phyloP scores from a whole-genome alignment of 1,284 basidiomycete genomes.

The Chondrostereum purpureum region DNA sequence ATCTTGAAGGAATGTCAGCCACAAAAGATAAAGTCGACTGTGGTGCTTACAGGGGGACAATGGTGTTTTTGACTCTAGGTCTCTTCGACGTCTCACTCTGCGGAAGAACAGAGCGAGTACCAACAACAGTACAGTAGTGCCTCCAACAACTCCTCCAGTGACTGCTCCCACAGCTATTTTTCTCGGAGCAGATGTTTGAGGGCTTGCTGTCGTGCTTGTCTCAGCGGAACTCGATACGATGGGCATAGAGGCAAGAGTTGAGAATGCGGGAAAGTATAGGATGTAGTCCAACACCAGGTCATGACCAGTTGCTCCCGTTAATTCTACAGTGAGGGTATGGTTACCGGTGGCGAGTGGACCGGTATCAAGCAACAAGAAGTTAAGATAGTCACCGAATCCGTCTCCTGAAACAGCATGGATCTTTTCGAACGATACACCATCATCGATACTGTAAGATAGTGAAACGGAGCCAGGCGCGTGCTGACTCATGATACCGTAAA shows the following conservation, averaged over 20 bases:
- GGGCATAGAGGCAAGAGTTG: neutral
- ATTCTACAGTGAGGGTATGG: neutral
- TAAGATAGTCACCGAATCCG: neutral
- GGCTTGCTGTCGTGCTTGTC: neutral
- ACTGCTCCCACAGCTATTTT: neutral
- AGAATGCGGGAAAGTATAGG: neutral
- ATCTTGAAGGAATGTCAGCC: too few relatives aligned
- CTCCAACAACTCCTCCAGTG: neutral
- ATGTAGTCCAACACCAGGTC: neutral
- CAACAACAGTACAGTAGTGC: neutral
- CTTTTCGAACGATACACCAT: neutral
- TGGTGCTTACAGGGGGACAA: neutral
- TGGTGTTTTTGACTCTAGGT: neutral
- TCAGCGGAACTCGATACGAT: neutral
- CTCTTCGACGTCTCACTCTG: neutral
- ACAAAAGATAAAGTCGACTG: neutral
- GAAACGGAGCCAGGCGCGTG: neutral
- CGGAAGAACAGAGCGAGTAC: neutral
- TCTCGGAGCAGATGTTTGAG: neutral
- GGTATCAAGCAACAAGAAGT: neutral
- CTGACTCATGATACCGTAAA: neutral
- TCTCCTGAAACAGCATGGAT: neutral
- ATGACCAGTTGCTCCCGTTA: neutral
- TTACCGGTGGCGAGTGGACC: neutral
- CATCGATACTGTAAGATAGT: conserved; percentile 1